Evolutionary conservation across 2,329 filamentous ascomycete genomes (phyloP).

Genomic region (Stemphylium vesicarium): DNA sequence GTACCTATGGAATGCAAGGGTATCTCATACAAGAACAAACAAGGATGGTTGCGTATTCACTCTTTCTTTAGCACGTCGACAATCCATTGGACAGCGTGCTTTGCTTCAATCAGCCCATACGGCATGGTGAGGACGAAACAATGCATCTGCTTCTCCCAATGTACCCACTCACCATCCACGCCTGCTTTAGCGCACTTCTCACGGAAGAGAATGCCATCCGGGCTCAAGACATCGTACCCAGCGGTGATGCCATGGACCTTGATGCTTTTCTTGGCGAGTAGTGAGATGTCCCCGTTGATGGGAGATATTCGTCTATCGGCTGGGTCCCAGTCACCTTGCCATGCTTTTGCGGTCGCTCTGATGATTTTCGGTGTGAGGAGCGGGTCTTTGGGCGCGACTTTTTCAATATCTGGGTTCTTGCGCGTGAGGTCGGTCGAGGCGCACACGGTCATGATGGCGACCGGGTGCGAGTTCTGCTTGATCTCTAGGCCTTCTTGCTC

Average conservation of each 20-base stretch:
- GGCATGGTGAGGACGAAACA: conserved; percentile 61
- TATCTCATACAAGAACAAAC: conserved; percentile 4
- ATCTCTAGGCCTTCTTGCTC: conserved; percentile 10
- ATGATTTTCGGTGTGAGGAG: conserved; percentile 54
- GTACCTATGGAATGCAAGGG: background rate
- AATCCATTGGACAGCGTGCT: conserved; percentile 55
- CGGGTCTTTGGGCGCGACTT: conserved; percentile 53
- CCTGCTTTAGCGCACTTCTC: conserved; percentile 52
- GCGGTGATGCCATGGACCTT: conserved; percentile 61
- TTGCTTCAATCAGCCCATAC: conserved; percentile 58
- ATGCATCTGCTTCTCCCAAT: conserved; percentile 68
- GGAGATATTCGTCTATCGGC: conserved; percentile 59
- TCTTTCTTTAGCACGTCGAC: conserved; percentile 45
- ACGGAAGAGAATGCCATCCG: conserved; percentile 59
- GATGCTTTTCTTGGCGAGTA: conserved; percentile 50
- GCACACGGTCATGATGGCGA: conserved; percentile 54
- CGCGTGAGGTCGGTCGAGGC: conserved; percentile 59
- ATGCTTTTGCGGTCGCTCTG: conserved; percentile 51
- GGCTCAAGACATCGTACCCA: conserved; percentile 60
- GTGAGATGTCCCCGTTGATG: conserved; percentile 52
- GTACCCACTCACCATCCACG: conserved; percentile 61
- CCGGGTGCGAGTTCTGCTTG: conserved; percentile 32
- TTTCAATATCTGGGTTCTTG: conserved; percentile 53
- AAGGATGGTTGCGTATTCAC: conserved; percentile 4
- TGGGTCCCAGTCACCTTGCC: conserved; percentile 50